phyloP scores from a whole-genome alignment of 768 basidiomycete species.

The Calvatia gigantea region DNA sequence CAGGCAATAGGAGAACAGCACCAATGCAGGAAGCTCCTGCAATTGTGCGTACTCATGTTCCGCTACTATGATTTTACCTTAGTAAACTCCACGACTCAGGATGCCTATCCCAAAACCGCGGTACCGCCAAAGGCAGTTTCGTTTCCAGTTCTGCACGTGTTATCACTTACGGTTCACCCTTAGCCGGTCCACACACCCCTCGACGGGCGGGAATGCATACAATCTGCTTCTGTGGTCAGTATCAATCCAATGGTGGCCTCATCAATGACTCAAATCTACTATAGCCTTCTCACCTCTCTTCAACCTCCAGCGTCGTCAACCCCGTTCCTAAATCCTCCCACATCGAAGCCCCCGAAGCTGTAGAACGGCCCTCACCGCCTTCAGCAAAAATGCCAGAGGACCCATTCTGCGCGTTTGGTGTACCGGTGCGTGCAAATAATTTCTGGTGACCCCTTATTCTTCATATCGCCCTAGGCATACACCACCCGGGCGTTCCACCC shows the following conservation, averaged over 20 bases:
- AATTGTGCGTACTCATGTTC: background rate
- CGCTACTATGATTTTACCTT: background rate
- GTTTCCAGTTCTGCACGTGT: background rate
- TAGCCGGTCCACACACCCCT: background rate
- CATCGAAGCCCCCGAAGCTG: background rate
- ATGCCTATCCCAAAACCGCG: background rate
- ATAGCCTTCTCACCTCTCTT: background rate
- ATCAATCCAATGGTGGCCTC: background rate
- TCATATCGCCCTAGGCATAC: constrained; percentile 21
- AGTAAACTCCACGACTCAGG: background rate
- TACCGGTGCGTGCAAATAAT: constrained; percentile 16
- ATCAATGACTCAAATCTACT: background rate
- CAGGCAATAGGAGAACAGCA: background rate
- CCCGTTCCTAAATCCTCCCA: background rate
- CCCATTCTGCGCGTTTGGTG: constrained; percentile 21
- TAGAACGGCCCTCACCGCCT: background rate
- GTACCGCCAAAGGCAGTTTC: background rate
- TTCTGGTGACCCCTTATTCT: background rate
- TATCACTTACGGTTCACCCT: background rate
- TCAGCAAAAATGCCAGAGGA: constrained; percentile 40
- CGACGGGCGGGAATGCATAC: background rate
- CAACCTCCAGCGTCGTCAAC: background rate
- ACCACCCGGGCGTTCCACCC: constrained; percentile 22
- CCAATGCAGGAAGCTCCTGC: background rate
- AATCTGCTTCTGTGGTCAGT: background rate